Evolutionary conservation across 2,329 filamentous ascomycete species (phyloP), one percentile per base, ranked within the genome.

Genomic region (Neurospora sp.): DNA sequence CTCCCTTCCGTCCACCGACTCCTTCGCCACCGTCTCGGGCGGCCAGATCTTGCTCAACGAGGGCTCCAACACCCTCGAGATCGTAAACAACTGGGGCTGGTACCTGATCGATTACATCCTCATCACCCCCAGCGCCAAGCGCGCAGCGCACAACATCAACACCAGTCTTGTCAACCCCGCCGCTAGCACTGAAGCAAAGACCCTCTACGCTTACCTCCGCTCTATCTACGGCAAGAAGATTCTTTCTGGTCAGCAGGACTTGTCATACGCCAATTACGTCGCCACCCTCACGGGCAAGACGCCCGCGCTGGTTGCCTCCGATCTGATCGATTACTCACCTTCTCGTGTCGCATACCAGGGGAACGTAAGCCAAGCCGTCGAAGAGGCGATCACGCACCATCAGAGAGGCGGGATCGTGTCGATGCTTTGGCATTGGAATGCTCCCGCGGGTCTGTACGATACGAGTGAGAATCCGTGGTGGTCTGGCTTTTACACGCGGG

Each of bases 11-110:
- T 81, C 80, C 10, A 80, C 78, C 8, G 77, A 75, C 2, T 71
- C 74, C 1, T 85, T 80, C 77, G 77, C 77, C 10, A 79, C 78
- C 39, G 79, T 80, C 12, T 70, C 80, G 0, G 83, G 78, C 17
- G 83, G 83, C 15, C 82, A 84, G 71, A 77, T 84, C 1, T 76
- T 85, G 1, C 75, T 84, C 41, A 78, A 80, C 66, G 77, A 77
- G 8, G 83, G 82, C 17, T 69, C 73, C 62, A 84, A 84, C 75
- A 83, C 80, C 0, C 80, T 84, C 67, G 77, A 82, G 46, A 80
- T 84, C 65, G 78, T 82, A 68, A 82, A 75, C 75, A 82, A 84
- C 76, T 84, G 83, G 83, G 83, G 83, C 70, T 84, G 81, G 82
- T 82, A 81, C 72, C 79, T 84, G 28, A 81, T 83, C 68, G 83